A percentile compares a stretch with the other conserved stretches of the same genome.
Evolutionary conservation across 345 rosid species (phyloP).

Genomic region (Euclidium syriacum): DNA sequence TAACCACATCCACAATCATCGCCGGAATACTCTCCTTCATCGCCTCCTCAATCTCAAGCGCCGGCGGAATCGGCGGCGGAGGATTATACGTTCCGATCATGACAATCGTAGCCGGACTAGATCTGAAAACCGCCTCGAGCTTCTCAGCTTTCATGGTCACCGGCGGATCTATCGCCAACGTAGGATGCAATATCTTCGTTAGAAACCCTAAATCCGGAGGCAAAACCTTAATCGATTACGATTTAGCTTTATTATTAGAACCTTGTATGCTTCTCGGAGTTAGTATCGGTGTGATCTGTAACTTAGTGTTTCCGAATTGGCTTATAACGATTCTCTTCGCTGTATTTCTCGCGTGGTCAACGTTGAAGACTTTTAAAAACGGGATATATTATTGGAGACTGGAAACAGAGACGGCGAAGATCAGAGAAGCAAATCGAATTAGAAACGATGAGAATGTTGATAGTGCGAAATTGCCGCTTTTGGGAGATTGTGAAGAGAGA

Average conservation of each 20-base stretch:
- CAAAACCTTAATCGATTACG: constrained; percentile 51
- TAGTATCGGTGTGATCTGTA: constrained; percentile 73
- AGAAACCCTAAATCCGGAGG: constrained; percentile 40
- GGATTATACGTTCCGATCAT: constrained; percentile 76
- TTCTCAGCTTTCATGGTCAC: constrained; percentile 95
- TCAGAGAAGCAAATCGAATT: neutral
- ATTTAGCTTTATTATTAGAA: constrained; percentile 61
- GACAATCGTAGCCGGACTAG: constrained; percentile 56
- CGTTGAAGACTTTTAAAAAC: constrained; percentile 62
- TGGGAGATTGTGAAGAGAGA: constrained; percentile 22
- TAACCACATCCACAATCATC: constrained; percentile 27
- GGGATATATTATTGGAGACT: constrained; percentile 56
- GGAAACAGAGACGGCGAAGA: constrained; percentile 46
- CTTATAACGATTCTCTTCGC: constrained; percentile 61
- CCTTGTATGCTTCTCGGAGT: constrained; percentile 89
- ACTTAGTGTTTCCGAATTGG: constrained; percentile 77
- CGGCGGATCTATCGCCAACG: constrained; percentile 81
- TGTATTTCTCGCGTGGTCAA: constrained; percentile 72
- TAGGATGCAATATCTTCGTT: constrained; percentile 43
- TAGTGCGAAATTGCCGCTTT: constrained; percentile 34
- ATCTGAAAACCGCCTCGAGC: constrained; percentile 68
- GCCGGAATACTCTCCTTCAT: constrained; percentile 60
- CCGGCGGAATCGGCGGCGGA: constrained; percentile 92
- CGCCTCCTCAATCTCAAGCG: constrained; percentile 75
- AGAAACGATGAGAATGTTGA: constrained; percentile 27